Conservation (phyloP, 345 rosid genomes). For the Pugionium dolabratum region DNA sequence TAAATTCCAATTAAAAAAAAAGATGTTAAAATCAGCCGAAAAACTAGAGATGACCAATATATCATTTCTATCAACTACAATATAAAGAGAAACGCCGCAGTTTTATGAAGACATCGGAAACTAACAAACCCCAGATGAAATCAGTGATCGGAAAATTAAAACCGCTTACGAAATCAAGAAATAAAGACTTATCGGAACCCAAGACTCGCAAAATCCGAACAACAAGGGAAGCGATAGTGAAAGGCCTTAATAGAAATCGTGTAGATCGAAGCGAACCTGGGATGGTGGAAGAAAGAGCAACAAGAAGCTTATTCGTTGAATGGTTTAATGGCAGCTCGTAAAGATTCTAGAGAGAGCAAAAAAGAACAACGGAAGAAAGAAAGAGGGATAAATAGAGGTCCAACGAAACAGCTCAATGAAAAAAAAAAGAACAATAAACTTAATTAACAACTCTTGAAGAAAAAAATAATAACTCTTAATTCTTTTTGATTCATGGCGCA, state of each 20-base stretch:
- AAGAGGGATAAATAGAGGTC: slow-evolving; percentile 38
- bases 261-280: slow-evolving; percentile 62
- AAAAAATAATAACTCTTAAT: slow-evolving; percentile 25
- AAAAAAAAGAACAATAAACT: slow-evolving; percentile 4
- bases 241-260: slow-evolving; percentile 16
- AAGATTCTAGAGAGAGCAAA: slow-evolving; percentile 50
- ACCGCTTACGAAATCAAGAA: slow-evolving; percentile 43
- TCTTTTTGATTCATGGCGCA: background rate
- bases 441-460: no score
- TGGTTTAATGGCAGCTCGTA: slow-evolving; percentile 48
- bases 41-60: slow-evolving; percentile 16
- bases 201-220: slow-evolving; percentile 32
- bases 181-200: slow-evolving; percentile 43
- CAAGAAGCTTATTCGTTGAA: slow-evolving; percentile 43
- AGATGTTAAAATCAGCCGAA: slow-evolving; percentile 15
- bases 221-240: background rate
- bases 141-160: slow-evolving; percentile 25
- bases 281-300: slow-evolving; percentile 38
- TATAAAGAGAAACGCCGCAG: slow-evolving; percentile 22
- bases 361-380: slow-evolving; percentile 36
- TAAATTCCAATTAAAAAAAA: slow-evolving; percentile 14
- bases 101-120: slow-evolving; percentile 33
- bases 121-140: slow-evolving; percentile 30
- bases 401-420: slow-evolving; percentile 45
- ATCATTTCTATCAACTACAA: slow-evolving; percentile 21